Percentiles rank a stretch among this genome's conserved stretches.
phyloP scores from a whole-genome alignment of 768 basidiomycete species.

The Astraeus odoratus region DNA sequence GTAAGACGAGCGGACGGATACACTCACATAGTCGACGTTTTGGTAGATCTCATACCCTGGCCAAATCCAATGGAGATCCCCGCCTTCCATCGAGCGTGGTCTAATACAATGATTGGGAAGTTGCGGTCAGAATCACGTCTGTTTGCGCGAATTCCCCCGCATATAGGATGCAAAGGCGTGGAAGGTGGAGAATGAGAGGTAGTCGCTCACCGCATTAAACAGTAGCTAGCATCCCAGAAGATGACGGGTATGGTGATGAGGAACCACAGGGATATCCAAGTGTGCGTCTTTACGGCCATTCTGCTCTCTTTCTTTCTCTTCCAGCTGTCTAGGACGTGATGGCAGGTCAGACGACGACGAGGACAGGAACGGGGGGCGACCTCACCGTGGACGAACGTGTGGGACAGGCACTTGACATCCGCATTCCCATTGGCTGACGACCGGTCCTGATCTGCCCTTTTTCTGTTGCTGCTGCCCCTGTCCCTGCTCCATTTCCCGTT shows the following conservation, averaged over 20 bases:
- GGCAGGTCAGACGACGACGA: background rate
- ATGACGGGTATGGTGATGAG: constrained; percentile 45
- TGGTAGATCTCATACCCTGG: constrained; percentile 75
- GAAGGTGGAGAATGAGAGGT: background rate
- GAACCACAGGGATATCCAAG: constrained; percentile 67
- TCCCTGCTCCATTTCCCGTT: too few relatives aligned
- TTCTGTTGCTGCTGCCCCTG: too few relatives aligned
- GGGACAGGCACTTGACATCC: background rate
- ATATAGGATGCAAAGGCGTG: constrained; percentile 12
- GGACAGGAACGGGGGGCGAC: too few relatives aligned
- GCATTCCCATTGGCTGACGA: background rate
- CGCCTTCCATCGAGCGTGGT: constrained; percentile 80
- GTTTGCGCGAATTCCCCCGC: too few relatives aligned
- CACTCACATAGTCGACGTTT: constrained; percentile 42
- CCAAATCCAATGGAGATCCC: constrained; percentile 92
- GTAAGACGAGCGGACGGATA: constrained; percentile 14
- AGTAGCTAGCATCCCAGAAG: constrained; percentile 77
- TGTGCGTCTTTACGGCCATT: constrained; percentile 47
- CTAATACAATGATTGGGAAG: constrained; percentile 36
- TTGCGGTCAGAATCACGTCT: too few relatives aligned
- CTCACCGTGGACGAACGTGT: too few relatives aligned
- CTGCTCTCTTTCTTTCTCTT: background rate
- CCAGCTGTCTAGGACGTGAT: background rate
- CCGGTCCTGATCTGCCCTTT: too few relatives aligned
- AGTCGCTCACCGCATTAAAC: constrained; percentile 60